Evolutionary conservation across 345 rosid genomes (phyloP).

Genomic region (Citrus australasica): DNA sequence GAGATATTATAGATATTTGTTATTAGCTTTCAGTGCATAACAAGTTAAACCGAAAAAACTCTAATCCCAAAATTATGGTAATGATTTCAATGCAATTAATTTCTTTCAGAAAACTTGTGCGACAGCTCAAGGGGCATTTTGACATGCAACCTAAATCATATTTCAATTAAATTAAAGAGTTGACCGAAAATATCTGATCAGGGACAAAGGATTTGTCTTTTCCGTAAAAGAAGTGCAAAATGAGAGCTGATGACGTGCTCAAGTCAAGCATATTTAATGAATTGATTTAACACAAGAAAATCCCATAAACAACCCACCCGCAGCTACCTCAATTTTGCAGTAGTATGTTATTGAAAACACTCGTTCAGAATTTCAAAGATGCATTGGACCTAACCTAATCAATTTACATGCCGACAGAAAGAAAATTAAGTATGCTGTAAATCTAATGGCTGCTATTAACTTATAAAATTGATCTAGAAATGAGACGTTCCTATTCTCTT

Average conservation of each 20-base stretch:
- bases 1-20: no score
- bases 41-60: neutral
- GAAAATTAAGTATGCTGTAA: neutral
- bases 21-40: neutral
- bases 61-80: neutral
- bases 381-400: neutral
- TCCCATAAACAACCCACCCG: neutral
- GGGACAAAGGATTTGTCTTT: neutral
- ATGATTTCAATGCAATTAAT: neutral
- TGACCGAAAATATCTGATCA: neutral
- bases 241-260: neutral
- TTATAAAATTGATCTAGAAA: conserved; percentile 8
- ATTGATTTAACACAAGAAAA: neutral
- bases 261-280: conserved; percentile 15
- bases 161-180: neutral
- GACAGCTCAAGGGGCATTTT: neutral
- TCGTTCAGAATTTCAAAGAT: neutral
- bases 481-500: conserved; percentile 9
- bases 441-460: neutral
- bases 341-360: no score
- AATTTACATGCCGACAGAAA: neutral
- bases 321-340: neutral
- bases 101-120: neutral
- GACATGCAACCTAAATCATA: neutral
- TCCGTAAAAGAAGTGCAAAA: neutral